phyloP scores from a whole-genome alignment of 768 basidiomycete species.

The Phylloporus scabripes region DNA sequence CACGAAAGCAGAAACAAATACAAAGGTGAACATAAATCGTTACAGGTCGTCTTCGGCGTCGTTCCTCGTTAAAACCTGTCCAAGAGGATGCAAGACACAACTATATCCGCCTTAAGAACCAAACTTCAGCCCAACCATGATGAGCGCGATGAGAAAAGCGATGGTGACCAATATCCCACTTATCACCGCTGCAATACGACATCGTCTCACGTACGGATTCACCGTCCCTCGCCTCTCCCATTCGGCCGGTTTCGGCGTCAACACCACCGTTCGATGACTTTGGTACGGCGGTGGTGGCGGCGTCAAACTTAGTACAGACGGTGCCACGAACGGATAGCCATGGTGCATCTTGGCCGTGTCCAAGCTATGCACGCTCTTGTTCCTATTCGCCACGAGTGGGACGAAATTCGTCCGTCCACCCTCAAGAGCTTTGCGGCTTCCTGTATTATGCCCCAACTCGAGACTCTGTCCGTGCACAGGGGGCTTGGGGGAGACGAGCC shows the following conservation, averaged over 20 bases:
- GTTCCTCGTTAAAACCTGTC: not conserved
- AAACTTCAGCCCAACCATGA: conserved; percentile 27
- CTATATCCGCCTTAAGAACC: not conserved
- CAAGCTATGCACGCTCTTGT: conserved; percentile 38
- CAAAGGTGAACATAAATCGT: not conserved
- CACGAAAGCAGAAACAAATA: not conserved
- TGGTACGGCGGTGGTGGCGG: conserved; percentile 24
- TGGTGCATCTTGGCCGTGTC: conserved; percentile 41
- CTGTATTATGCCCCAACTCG: not conserved
- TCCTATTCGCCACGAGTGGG: conserved; percentile 34
- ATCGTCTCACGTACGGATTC: conserved; percentile 41
- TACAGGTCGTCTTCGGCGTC: not conserved
- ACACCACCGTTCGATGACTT: conserved; percentile 16
- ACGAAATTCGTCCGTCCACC: conserved; percentile 34
- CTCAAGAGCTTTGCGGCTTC: conserved; percentile 32
- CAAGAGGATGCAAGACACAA: not conserved
- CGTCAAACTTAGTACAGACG: conserved; percentile 36
- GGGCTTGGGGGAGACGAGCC: conserved; percentile 41
- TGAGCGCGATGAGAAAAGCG: conserved; percentile 48
- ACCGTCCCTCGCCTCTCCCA: conserved; percentile 7
- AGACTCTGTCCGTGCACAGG: conserved; percentile 12
- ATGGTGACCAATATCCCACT: conserved; percentile 45
- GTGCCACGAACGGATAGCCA: conserved; percentile 58
- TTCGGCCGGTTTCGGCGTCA: conserved; percentile 17
- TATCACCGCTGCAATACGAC: conserved; percentile 55